phyloP scores from a whole-genome alignment of 148 eudicot genomes.

The Chenopodium formosanum region DNA sequence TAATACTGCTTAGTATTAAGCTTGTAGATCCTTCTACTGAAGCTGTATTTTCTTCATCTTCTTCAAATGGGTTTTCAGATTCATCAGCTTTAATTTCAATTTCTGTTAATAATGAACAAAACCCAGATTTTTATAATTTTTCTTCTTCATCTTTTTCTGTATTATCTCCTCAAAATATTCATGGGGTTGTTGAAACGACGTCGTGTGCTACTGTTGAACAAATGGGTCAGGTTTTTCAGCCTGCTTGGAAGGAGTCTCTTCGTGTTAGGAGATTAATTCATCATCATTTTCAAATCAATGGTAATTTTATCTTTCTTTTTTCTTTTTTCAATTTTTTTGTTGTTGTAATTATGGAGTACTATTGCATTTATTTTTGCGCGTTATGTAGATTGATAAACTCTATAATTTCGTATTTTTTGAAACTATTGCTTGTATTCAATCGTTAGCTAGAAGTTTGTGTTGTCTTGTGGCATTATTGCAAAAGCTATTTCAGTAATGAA shows the following conservation, averaged over 20 bases:
- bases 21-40: slow-evolving; percentile 45
- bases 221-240: slow-evolving; percentile 57
- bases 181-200: slow-evolving; percentile 9
- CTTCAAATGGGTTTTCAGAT: slow-evolving; percentile 20
- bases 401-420: neutral
- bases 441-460: too few species aligned
- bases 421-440: too few species aligned
- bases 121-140: neutral
- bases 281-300: slow-evolving; percentile 56
- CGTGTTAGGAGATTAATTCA: slow-evolving; percentile 50
- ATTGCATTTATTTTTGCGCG: neutral
- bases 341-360: too few species aligned
- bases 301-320: slow-evolving; percentile 28
- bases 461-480: too few species aligned
- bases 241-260: slow-evolving; percentile 45
- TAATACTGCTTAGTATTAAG: slow-evolving; percentile 46
- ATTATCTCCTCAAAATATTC: neutral
- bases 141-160: slow-evolving; percentile 5
- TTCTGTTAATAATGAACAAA: too few species aligned
- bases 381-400: neutral
- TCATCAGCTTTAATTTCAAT: neutral
- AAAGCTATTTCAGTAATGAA: too few species aligned
- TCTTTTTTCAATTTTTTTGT: neutral
- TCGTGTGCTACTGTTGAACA: slow-evolving; percentile 78
- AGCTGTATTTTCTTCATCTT: slow-evolving; percentile 17